Base-by-base conservation (phyloP, 2,329 filamentous ascomycete species). In the Penicillium sp. region DNA sequence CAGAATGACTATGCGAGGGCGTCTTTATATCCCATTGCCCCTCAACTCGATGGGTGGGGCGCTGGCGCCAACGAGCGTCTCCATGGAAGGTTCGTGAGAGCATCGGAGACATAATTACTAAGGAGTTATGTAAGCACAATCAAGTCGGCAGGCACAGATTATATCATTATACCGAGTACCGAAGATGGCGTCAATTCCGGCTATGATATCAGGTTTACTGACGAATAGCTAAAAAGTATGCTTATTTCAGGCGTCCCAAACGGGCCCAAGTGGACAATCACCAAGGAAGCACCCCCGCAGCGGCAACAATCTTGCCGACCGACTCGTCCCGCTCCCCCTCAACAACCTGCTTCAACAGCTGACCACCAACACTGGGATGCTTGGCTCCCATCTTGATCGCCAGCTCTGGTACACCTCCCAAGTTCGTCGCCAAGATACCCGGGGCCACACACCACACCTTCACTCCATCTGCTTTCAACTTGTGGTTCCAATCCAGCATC, bases 391-490 rank as follows among this genome's bases (percentile, higher is more conserved):
- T 53, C 43, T 50, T 35, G 16, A 59, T 55, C 11, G 56, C 59
- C 19, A 39, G 16, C 27, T 63, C 61, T 4, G 50, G 47, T 9
- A 54, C 19, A 22, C 40, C 50, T 1, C 61, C 59, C 4, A 63
- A 36, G 56, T 61, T 61, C 1, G 79, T 82, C 0, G 78, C 80
- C 57, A 83, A 62, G 52, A 82, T 77, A 0, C 81, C 81, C 0
- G 81, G 80, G 50, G 70, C 75, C 2, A 82, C 73, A 4, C 62
- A 68, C 62, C 77, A 84, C 0, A 83, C 78, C 60, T 83, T 84
- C n/a, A 82, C 77, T 0, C 76, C 75, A 63, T 82, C 79, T 5
- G 74, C 69, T 60, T 72, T 71, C 58, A 80, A 61, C 16, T 71
- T 65, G 40, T 73, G 70, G 36, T 70, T 60, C 81, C 82, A 85